Evolutionary conservation across 306 rosid genomes (phyloP).

Genomic region (Vigna hirtella): DNA sequence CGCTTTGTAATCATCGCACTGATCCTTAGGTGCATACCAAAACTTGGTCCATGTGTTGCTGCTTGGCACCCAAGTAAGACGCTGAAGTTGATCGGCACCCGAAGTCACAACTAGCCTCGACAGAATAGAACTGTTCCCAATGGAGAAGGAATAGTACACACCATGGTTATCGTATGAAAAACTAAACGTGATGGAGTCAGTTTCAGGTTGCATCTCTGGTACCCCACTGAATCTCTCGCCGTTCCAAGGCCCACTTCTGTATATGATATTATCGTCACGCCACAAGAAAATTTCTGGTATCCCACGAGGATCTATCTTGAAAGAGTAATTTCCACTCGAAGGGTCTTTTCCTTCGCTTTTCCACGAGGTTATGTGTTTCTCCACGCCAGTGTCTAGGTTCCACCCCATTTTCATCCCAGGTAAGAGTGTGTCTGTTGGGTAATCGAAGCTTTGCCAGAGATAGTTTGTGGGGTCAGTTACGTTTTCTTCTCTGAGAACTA

Average conservation of each 20-base stretch:
- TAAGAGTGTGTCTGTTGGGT: conserved; percentile 68
- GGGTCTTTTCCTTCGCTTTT: conserved; percentile 53
- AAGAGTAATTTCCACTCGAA: conserved; percentile 56
- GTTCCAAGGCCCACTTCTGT: conserved; percentile 88
- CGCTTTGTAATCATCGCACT: conserved; percentile 51
- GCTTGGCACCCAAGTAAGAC: conserved; percentile 56
- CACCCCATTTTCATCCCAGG: conserved; percentile 80
- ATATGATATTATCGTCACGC: neutral
- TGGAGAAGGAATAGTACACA: conserved; percentile 58
- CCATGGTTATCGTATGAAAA: conserved; percentile 46
- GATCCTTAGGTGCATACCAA: conserved; percentile 80
- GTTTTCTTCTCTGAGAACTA: conserved; percentile 56
- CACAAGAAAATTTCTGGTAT: conserved; percentile 63
- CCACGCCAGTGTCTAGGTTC: conserved; percentile 50
- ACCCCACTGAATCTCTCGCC: conserved; percentile 76
- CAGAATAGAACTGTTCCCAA: conserved; percentile 9
- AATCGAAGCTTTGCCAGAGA: conserved; percentile 83
- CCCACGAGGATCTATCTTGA: conserved; percentile 58
- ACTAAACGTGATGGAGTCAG: conserved; percentile 42
- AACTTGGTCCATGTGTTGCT: conserved; percentile 52
- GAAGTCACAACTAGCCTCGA: conserved; percentile 56
- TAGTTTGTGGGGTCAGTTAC: conserved; percentile 31
- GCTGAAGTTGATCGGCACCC: conserved; percentile 44
- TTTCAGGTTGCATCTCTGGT: conserved; percentile 62
- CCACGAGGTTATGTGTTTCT: conserved; percentile 70